Conservation (phyloP, 2,329 filamentous ascomycete genomes). For the Bimuria novae-zelandiae region DNA sequence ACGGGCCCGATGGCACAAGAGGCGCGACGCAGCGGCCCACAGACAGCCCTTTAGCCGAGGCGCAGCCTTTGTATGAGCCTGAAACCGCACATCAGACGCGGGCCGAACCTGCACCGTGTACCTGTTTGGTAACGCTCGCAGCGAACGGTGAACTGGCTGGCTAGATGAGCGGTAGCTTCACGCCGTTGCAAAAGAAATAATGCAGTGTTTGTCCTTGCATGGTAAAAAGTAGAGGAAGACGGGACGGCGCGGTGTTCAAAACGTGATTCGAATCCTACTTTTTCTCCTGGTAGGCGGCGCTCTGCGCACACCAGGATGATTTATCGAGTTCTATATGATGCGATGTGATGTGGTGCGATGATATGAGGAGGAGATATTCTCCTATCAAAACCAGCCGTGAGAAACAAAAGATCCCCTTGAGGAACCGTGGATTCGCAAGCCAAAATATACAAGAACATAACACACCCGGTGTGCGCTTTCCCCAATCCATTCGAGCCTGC, state of each 20-base stretch:
- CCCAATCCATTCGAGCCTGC: too few relatives aligned
- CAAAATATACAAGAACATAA: slow-evolving; percentile 8
- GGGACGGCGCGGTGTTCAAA: too few relatives aligned
- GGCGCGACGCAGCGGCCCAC: slow-evolving; percentile 17
- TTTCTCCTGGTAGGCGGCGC: background rate
- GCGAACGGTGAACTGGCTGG: background rate
- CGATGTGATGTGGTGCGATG: too few relatives aligned
- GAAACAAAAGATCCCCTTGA: background rate
- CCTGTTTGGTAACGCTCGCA: too few relatives aligned
- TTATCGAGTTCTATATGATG: slow-evolving; percentile 8
- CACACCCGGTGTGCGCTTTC: background rate
- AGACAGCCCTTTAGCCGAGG: slow-evolving; percentile 20
- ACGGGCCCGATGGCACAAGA: background rate
- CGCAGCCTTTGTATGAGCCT: slow-evolving; percentile 8
- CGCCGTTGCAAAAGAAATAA: too few relatives aligned
- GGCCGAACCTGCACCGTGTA: background rate
- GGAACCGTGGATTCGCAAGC: background rate
- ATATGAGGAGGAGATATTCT: background rate
- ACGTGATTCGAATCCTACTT: background rate
- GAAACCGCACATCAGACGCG: slow-evolving; percentile 18
- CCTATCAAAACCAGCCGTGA: background rate
- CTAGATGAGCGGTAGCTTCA: too few relatives aligned
- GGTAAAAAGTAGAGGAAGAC: too few relatives aligned
- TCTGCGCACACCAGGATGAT: too few relatives aligned
- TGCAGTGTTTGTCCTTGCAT: too few relatives aligned